phyloP scores from a whole-genome alignment of 306 rosid species.

The Sphenostylis stenocarpa region DNA sequence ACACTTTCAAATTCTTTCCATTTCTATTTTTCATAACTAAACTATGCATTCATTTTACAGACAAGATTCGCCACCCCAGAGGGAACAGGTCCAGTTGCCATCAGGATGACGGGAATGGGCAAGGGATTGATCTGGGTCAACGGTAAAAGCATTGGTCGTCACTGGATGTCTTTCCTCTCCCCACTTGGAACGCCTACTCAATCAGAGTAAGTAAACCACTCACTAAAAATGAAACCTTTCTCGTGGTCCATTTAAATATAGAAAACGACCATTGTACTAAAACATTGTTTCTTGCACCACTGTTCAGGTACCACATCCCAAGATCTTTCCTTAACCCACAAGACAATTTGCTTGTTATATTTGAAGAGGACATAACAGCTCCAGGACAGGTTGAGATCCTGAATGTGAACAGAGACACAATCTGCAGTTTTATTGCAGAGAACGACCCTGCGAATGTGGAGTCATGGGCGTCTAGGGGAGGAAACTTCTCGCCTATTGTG shows the following conservation, averaged over 20 bases:
- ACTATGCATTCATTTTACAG: slow-evolving; percentile 26
- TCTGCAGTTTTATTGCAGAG: slow-evolving; percentile 57
- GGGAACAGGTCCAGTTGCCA: slow-evolving; percentile 69
- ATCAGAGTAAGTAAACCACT: slow-evolving; percentile 48
- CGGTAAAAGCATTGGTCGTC: slow-evolving; percentile 73
- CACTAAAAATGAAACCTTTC: too few relatives aligned
- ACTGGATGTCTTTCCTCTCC: slow-evolving; percentile 77
- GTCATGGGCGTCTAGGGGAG: slow-evolving; percentile 51
- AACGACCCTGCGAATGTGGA: slow-evolving; percentile 58
- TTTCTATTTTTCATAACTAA: not conserved
- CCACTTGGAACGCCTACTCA: slow-evolving; percentile 60
- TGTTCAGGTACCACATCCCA: slow-evolving; percentile 72
- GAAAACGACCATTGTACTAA: too few relatives aligned
- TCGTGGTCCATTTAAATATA: not conserved
- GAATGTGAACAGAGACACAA: slow-evolving; percentile 63
- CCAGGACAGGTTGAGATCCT: slow-evolving; percentile 58
- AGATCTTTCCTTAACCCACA: slow-evolving; percentile 54
- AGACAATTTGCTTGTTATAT: slow-evolving; percentile 61
- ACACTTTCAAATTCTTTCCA: too few relatives aligned
- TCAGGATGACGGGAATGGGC: slow-evolving; percentile 74
- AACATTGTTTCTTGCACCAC: not conserved
- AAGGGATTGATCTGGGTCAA: slow-evolving; percentile 90
- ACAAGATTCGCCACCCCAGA: slow-evolving; percentile 68
- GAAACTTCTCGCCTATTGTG: slow-evolving; percentile 14
- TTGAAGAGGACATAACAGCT: slow-evolving; percentile 59